Evolutionary conservation across 164 flowering plant species (phyloP).

Genomic region (Vitis rotundifolia): DNA sequence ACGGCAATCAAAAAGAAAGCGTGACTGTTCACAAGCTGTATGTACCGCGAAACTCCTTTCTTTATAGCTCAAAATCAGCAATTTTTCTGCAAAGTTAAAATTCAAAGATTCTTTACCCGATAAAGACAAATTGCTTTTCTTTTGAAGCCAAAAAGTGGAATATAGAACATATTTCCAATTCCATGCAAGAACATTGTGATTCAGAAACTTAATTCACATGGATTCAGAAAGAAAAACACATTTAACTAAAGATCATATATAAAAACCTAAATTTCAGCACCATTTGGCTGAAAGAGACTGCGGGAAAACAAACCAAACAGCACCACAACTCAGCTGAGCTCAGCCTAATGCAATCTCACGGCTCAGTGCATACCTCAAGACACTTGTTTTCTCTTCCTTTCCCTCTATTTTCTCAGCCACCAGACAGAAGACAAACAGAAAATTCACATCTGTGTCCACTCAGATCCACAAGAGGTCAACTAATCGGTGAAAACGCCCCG

Average conservation of each 20-base stretch:
- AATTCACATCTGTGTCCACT: no score
- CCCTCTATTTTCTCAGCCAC: background rate
- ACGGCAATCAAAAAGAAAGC: slow-evolving; percentile 9
- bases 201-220: background rate
- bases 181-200: slow-evolving; percentile 3
- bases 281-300: background rate
- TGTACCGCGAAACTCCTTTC: background rate
- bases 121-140: background rate
- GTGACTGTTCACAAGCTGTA: slow-evolving; percentile 6
- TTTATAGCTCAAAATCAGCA: slow-evolving; percentile 10
- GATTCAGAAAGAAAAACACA: no score
- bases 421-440: background rate
- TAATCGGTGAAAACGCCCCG: no score
- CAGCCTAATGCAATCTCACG: background rate
- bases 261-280: background rate
- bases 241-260: background rate
- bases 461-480: no score
- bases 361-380: background rate
- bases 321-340: background rate
- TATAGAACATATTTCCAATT: background rate
- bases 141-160: background rate
- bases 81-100: slow-evolving; percentile 12
- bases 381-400: background rate
- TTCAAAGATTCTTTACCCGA: background rate
- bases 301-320: background rate